Base-by-base conservation (phyloP, 169 alveolate species). In the Babesia bovis region DNA sequence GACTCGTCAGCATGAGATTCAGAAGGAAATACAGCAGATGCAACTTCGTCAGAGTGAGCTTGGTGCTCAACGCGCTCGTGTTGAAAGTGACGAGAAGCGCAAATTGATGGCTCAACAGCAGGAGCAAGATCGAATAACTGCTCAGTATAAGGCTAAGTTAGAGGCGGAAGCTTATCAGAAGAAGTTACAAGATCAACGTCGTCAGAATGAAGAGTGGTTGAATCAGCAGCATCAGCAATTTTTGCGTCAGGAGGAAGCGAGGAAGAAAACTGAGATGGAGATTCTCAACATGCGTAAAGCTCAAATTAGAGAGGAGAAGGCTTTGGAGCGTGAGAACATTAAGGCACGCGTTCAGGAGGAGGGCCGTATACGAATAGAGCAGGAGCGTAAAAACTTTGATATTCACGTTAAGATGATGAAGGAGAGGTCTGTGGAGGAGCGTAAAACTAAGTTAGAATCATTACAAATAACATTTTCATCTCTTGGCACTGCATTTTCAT, bases 1-100 rank as follows among this genome's bases (percentile, higher is more conserved):
- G 72, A 95, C 99, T 23, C 87, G 90, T 75, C 98, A 96, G 75
- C 96, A 94, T 87, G 98, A 97, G 74, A 72, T 93, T 28, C 96
- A 95, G 69, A 90, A 84, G 45, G 94, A 94, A 57, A 91, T 90
- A 85, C 95, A 93, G 51, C 93, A 92, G 89, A 85, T 47, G 85
- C 86, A 51, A 73, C 60, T 55, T 56, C 65, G 72, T 72, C 83
- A 55, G 81, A 42, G 90, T 60, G 83, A 90, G 91, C 58, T 85
- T 82, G 78, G 81, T 58, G 58, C 89, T 15, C 89, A 90, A 60
- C 86, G 89, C 59, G 83, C 94, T 6, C 59, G 89, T 28, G 78
- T 92, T 4, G 97, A 94, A 60, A 93, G 90, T 38, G 98, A 95
- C 63, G 98, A 94, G 82, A 76, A 93, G 75, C 70, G 98, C 50